Evolutionary conservation across 148 eudicot genomes (phyloP).

Genomic region (Euryodendron excelsum): DNA sequence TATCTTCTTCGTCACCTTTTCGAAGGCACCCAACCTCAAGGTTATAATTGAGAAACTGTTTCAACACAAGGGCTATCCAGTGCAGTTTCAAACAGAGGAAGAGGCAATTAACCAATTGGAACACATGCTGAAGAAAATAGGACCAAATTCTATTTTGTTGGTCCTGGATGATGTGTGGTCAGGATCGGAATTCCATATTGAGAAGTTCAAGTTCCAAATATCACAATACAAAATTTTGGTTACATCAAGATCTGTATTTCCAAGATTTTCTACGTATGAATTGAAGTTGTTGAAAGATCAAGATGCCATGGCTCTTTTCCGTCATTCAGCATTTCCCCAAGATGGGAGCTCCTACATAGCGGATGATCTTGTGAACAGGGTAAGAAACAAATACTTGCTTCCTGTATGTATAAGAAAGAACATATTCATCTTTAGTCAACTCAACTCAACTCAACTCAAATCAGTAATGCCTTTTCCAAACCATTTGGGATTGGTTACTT

Average conservation of each 20-base stretch:
- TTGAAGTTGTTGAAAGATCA: conserved; percentile 22
- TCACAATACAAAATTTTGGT: conserved; percentile 30
- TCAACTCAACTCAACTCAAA: too few species aligned
- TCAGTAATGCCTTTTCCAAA: too few species aligned
- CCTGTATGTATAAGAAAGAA: too few species aligned
- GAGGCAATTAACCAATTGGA: conserved; percentile 32
- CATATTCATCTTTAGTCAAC: too few species aligned
- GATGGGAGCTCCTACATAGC: conserved; percentile 13
- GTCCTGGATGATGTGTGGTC: conserved; percentile 44
- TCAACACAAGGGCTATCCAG: background rate
- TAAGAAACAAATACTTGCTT: background rate
- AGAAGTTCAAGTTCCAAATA: conserved; percentile 13
- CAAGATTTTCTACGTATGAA: conserved; percentile 21
- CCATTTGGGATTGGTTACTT: too few species aligned
- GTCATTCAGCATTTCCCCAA: conserved; percentile 24
- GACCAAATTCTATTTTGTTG: conserved; percentile 21
- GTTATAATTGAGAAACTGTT: conserved; percentile 19
- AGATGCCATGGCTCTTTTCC: conserved; percentile 33
- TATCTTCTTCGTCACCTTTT: conserved; percentile 35
- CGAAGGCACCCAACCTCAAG: conserved; percentile 25
- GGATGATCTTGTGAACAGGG: conserved; percentile 26
- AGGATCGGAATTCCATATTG: conserved; percentile 22
- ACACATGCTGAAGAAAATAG: conserved; percentile 13
- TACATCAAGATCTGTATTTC: conserved; percentile 31
- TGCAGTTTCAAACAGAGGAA: conserved; percentile 29